Evolutionary conservation across 1,284 basidiomycete species (phyloP).

Genomic region (Uromyces viciae-fabae): DNA sequence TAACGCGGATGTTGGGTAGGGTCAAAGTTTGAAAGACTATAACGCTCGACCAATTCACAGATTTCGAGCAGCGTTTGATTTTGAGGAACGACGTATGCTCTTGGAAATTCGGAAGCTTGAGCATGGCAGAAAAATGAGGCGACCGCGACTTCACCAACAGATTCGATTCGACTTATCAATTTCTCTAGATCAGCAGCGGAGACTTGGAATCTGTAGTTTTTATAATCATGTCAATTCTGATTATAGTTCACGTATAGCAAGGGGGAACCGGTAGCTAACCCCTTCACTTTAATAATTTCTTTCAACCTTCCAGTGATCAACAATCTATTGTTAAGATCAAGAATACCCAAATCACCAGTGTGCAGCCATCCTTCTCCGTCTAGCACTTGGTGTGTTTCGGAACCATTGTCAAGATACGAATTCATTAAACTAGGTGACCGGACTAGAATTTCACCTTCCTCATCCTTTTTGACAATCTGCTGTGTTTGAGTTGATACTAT

Average conservation of each 20-base stretch:
- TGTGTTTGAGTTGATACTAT: slow-evolving; percentile 44
- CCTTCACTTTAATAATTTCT: slow-evolving; percentile 53
- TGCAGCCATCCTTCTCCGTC: slow-evolving; percentile 49
- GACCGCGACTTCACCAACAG: slow-evolving; percentile 53
- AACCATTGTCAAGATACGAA: slow-evolving; percentile 54
- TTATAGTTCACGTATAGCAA: neutral
- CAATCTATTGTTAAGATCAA: slow-evolving; percentile 49
- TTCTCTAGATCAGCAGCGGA: slow-evolving; percentile 53
- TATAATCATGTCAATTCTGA: neutral
- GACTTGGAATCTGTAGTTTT: slow-evolving; percentile 51
- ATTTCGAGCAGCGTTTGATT: slow-evolving; percentile 22
- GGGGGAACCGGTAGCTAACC: slow-evolving; percentile 38
- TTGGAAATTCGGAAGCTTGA: slow-evolving; percentile 52
- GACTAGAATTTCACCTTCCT: neutral
- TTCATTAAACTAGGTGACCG: slow-evolving; percentile 49
- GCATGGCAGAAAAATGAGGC: slow-evolving; percentile 48
- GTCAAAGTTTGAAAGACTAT: neutral
- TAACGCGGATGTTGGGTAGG: neutral
- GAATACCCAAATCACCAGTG: slow-evolving; percentile 53
- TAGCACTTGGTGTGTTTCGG: slow-evolving; percentile 51
- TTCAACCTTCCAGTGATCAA: slow-evolving; percentile 52
- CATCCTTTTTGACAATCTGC: neutral
- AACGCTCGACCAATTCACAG: neutral
- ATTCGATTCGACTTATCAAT: slow-evolving; percentile 50
- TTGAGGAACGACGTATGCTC: slow-evolving; percentile 54